Evolutionary conservation across 305 asterid species (phyloP), one percentile per base, ranked within the genome.

Genomic region (Stenogyne calaminthoides): DNA sequence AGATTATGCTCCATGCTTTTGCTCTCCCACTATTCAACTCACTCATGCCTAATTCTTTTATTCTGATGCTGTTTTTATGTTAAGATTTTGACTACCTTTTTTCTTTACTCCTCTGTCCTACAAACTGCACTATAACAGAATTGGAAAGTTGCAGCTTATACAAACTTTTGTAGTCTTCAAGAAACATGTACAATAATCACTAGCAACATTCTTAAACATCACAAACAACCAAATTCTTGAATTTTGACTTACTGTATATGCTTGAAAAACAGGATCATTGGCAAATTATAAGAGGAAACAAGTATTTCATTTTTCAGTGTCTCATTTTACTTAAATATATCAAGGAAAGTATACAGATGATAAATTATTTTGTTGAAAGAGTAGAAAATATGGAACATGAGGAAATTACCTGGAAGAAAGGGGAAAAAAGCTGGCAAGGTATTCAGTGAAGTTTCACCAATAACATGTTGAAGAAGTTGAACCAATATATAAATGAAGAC

Each of bases 1-100:
- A 82, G 2, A 83, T 25, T 2, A 39, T 78, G 82, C 80, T 78
- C 97, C 97, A 88, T 59, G 84, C n/a, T 47, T 83, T 86, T 69
- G 82, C 67, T 80, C 90, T 80, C 62, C 88, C 92, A 34, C 65
- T 47, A 40, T 72, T 78, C 61, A 73, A n/a, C 76, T 84, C 88
- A 69, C 76, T 85, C 97, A 92, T 88, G n/a, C 64, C 75, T 76
- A 7, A 7, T 51, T 19, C 57, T 6, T 51, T 51, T 25, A 25
- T 25, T 22, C 1, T 22, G 32, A 27, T 27, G 32, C 32, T 27
- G 4, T 27, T 27, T 27, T 32, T 32, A 11, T 11, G 7, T 7
- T 18, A 40, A 40, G 18, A 19, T 15, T 44, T 12, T 29, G 7
- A 6, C n/a, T 20, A 5, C 56, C n/a, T 25, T 39, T 25, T 25